These are phyloP conservation scores for Colletotrichum orchidophilum DNA, from an alignment of 2,329 filamentous ascomycete genomes.

Conservation along the genomic window DNA sequence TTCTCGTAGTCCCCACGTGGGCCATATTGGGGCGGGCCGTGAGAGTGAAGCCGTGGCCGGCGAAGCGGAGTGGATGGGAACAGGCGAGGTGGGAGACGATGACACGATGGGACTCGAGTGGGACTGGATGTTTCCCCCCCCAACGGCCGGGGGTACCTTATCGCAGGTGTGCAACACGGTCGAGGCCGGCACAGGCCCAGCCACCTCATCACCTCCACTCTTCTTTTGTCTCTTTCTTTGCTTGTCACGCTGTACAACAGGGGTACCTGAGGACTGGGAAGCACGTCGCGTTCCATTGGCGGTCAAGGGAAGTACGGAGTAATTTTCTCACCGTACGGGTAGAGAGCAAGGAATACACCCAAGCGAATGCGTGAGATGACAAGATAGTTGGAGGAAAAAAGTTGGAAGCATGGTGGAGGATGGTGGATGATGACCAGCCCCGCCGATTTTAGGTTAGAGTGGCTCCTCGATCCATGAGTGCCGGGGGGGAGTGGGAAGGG, in stretches of 20 bases:
- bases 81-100: not conserved
- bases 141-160: too few species aligned
- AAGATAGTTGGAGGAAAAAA: not conserved
- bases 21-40: not conserved
- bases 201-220: conserved; percentile 1
- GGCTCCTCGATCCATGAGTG: not conserved
- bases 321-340: not conserved
- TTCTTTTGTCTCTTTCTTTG: not conserved
- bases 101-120: not conserved
- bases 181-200: not conserved
- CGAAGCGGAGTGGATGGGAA: not conserved
- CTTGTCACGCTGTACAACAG: too few species aligned
- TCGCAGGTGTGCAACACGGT: not conserved
- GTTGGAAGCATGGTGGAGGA: not conserved
- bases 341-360: too few species aligned
- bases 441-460: not conserved
- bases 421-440: not conserved
- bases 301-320: not conserved
- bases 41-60: not conserved
- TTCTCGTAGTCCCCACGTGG: not conserved
- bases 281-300: not conserved
- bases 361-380: not conserved
- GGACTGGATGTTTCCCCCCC: too few species aligned
- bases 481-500: not conserved
- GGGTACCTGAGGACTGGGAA: too few species aligned